Percentiles rank a stretch among this genome's conserved stretches.
These are phyloP conservation scores for Trypanosoma mega DNA, from an alignment of 208 protist genomes.

Conservation along the genomic window DNA sequence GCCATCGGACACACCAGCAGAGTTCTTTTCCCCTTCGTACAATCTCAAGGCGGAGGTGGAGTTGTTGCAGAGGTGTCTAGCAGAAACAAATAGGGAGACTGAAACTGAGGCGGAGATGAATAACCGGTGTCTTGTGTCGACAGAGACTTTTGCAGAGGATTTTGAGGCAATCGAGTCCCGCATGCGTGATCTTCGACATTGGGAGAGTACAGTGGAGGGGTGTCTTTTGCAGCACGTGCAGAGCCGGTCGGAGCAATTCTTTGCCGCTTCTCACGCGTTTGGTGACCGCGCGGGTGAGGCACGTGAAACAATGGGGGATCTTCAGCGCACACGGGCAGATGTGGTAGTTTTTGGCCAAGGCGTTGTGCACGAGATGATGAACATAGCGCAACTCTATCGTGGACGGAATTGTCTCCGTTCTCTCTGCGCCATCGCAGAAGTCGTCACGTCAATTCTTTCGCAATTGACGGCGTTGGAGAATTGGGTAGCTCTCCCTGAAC, in stretches of 20 bases:
- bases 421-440: conserved; percentile 31
- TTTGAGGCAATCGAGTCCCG: conserved; percentile 69
- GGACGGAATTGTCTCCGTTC: conserved; percentile 53
- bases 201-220: conserved; percentile 66
- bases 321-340: conserved; percentile 34
- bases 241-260: conserved; percentile 84
- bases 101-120: too few species aligned
- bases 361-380: conserved; percentile 60
- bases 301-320: conserved; percentile 40
- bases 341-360: conserved; percentile 38
- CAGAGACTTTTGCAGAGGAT: conserved; percentile 60
- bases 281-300: conserved; percentile 54
- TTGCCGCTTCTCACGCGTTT: conserved; percentile 66
- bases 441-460: conserved; percentile 33
- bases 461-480: conserved; percentile 65
- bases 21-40: conserved; percentile 47
- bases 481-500: conserved; percentile 82
- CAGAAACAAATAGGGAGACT: not conserved
- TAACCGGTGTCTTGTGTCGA: conserved; percentile 23
- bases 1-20: conserved; percentile 51
- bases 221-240: conserved; percentile 85
- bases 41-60: not conserved
- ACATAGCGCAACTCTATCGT: conserved; percentile 65
- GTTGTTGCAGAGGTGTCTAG: not conserved
- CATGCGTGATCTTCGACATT: conserved; percentile 66